phyloP scores from a whole-genome alignment of 768 basidiomycete genomes.

The Russula brevipes region DNA sequence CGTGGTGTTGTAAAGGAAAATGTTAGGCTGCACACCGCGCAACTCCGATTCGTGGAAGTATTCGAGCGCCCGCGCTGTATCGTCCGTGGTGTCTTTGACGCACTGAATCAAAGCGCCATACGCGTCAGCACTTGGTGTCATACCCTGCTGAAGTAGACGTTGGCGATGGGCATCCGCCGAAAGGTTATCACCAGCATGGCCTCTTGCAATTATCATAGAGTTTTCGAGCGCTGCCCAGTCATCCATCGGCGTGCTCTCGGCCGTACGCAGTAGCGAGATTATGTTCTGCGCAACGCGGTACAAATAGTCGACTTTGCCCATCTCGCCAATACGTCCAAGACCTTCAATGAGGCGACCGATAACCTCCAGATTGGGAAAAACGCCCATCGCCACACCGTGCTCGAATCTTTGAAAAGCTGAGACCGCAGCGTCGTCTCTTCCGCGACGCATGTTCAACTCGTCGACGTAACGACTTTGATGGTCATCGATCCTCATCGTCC shows the following conservation, averaged over 20 bases:
- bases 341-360: slow-evolving; percentile 61
- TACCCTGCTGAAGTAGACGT: slow-evolving; percentile 71
- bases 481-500: slow-evolving; percentile 27
- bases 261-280: slow-evolving; percentile 41
- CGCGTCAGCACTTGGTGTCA: slow-evolving; percentile 79
- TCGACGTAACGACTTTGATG: slow-evolving; percentile 32
- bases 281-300: slow-evolving; percentile 67
- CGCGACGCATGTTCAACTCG: slow-evolving; percentile 26
- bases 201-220: slow-evolving; percentile 81
- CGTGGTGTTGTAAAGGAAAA: slow-evolving; percentile 94
- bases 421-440: slow-evolving; percentile 29
- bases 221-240: slow-evolving; percentile 82
- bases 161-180: slow-evolving; percentile 75
- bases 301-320: slow-evolving; percentile 55
- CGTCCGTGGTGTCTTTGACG: slow-evolving; percentile 93
- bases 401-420: slow-evolving; percentile 50
- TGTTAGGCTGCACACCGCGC: slow-evolving; percentile 67
- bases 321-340: slow-evolving; percentile 57
- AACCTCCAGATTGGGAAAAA: slow-evolving; percentile 47
- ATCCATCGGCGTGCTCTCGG: slow-evolving; percentile 45
- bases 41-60: slow-evolving; percentile 75
- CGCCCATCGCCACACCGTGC: slow-evolving; percentile 38
- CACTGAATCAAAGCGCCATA: slow-evolving; percentile 87
- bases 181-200: slow-evolving; percentile 74
- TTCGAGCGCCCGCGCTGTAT: slow-evolving; percentile 78